These are phyloP conservation scores for Phialophora chinensis DNA, from an alignment of 2,329 filamentous ascomycete genomes.

Conservation along the genomic window DNA sequence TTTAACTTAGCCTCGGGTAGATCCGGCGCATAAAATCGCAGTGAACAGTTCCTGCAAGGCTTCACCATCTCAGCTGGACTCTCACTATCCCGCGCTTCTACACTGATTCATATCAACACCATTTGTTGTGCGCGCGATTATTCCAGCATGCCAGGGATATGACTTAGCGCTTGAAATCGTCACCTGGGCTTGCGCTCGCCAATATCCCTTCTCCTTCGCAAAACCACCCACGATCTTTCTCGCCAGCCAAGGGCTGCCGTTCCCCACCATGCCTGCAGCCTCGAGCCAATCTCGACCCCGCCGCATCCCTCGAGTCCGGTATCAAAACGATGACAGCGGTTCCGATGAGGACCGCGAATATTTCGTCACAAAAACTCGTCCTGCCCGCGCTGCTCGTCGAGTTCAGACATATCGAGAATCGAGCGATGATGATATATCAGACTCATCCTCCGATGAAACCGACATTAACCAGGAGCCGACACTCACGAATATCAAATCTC, in stretches of 20 bases:
- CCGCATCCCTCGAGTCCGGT: constrained; percentile 24
- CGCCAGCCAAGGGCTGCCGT: not conserved
- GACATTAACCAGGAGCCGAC: constrained; percentile 4
- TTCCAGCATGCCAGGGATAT: not conserved
- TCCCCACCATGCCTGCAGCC: constrained; percentile 15
- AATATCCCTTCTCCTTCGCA: not conserved
- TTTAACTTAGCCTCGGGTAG: constrained; percentile 1
- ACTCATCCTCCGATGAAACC: constrained; percentile 18
- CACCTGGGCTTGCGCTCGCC: not conserved
- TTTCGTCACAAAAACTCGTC: constrained; percentile 15
- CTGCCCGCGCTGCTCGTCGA: constrained; percentile 27
- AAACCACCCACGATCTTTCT: not conserved
- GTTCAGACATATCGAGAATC: constrained; percentile 33
- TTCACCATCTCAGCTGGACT: not conserved
- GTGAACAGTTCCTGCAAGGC: not conserved
- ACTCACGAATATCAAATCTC: not conserved
- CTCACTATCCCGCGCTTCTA: not conserved
- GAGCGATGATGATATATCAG: constrained; percentile 14
- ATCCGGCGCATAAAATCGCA: not conserved
- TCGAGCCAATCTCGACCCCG: constrained; percentile 18
- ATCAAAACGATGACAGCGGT: constrained; percentile 24
- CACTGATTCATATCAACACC: not conserved
- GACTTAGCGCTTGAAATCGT: not conserved
- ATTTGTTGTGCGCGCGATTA: not conserved
- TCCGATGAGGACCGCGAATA: constrained; percentile 23